Evolutionary conservation across 306 rosid genomes (phyloP).

Genomic region (Adenanthera pavonina): DNA sequence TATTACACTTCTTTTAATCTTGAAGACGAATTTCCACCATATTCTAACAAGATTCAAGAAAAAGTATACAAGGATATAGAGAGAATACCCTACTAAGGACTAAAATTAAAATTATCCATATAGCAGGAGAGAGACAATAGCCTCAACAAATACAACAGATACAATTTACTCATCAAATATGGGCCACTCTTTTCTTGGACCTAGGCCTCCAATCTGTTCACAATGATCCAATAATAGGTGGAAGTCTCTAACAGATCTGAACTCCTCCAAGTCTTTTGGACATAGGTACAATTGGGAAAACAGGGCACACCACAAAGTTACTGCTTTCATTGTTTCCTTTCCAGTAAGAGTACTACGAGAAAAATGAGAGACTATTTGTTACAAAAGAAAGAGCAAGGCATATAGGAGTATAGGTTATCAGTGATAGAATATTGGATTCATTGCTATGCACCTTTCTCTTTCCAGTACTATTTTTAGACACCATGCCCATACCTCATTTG

Average conservation of each 20-base stretch:
- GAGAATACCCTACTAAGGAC: background rate
- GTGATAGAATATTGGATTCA: background rate
- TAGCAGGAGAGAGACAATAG: conserved; percentile 8
- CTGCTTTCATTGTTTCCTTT: conserved; percentile 21
- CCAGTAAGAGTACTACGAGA: background rate
- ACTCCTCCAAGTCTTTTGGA: background rate
- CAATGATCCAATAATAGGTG: background rate
- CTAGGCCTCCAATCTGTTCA: background rate
- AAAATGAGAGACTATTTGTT: background rate
- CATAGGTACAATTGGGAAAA: background rate
- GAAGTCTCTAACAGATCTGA: conserved; percentile 12
- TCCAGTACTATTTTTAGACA: background rate
- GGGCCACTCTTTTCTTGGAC: background rate
- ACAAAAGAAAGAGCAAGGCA: background rate
- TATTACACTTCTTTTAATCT: background rate
- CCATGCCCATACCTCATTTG: background rate
- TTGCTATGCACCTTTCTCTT: background rate
- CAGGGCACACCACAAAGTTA: background rate
- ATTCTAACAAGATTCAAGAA: background rate
- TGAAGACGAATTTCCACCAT: background rate
- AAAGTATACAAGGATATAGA: background rate
- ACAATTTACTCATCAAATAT: conserved; percentile 10
- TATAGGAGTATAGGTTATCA: conserved; percentile 4
- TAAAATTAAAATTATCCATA: background rate
- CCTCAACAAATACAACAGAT: background rate